Evolutionary conservation across 148 eudicot species (phyloP), one percentile per base, ranked within the genome.

Genomic region (Heliamphora exappendiculata): DNA sequence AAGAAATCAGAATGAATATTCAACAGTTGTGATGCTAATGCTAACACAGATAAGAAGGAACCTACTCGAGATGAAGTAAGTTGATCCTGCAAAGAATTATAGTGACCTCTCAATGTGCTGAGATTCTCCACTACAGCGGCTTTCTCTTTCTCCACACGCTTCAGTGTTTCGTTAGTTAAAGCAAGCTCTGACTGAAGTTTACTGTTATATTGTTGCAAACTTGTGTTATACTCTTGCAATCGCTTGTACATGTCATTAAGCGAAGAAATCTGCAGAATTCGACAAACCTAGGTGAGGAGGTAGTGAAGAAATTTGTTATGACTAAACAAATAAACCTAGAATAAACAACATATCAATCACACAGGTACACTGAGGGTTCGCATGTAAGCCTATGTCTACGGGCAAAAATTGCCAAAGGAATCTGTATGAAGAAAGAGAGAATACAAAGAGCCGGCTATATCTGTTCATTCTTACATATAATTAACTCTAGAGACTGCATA

Each of bases 131-230:
- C 80, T 17, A 89, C 89, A n/a, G 82, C 82, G 66, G 92, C 87
- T 83, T 92, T 95, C 77, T 92, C 98, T 71, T 88, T 81, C 78
- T 95, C 97, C 20, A 91, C 94, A 10, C 91, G 88, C 83, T 90
- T 92, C 31, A 92, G 84, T 53, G 89, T 91, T 83, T 92, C 96
- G 84, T 86, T 95, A 42, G 91, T 89, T 16, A 85, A 57, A 76
- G 89, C 90, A 82, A 92, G 89, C 81, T 95, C 98, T 16, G 93
- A 85, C 79, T 95, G 98, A 74, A 95, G 97, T 76, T 87, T 95
- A 82, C 90, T 92, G 73, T 95, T 95, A 79, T 92, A 95, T 69
- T 95, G 97, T 81, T 95, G 98, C 84, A 95, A 85, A 58, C 97
- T 95, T 10, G 96, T 87, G 79, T 95, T 95, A 81, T 92, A 92